These are phyloP conservation scores for Aphanomyces cochlioides DNA, from an alignment of 352 stramenopile species.

Conservation along the genomic window DNA sequence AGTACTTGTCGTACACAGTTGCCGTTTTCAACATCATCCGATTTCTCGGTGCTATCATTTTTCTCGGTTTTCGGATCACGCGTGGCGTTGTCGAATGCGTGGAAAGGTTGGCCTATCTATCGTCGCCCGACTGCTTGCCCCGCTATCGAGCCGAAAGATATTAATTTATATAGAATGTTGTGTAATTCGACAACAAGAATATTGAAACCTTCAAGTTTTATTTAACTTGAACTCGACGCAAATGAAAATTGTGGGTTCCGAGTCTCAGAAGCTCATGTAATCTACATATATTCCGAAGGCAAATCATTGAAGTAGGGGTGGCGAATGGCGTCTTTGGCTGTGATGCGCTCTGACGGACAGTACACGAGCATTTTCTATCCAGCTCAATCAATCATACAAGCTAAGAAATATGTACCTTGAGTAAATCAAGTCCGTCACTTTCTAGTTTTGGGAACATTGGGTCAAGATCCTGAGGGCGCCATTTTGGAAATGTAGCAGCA, in stretches of 20 bases:
- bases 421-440: slow-evolving; percentile 48
- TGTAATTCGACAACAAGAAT: too few species aligned
- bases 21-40: slow-evolving; percentile 44
- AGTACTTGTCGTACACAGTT: slow-evolving; percentile 46
- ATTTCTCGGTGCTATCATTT: slow-evolving; percentile 39
- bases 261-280: slow-evolving; percentile 1
- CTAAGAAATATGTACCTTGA: slow-evolving; percentile 54
- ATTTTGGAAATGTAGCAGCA: slow-evolving; percentile 79
- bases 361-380: slow-evolving; percentile 75
- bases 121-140: slow-evolving; percentile 1
- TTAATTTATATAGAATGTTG: slow-evolving; percentile 20
- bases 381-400: slow-evolving; percentile 62
- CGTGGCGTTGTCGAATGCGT: slow-evolving; percentile 24
- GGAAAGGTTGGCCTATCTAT: slow-evolving; percentile 1
- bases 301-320: slow-evolving; percentile 75
- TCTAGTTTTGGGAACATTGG: slow-evolving; percentile 67
- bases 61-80: slow-evolving; percentile 40
- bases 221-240: background rate
- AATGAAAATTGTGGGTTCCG: background rate
- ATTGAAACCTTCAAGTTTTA: background rate
- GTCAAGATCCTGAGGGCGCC: slow-evolving; percentile 80
- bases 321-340: slow-evolving; percentile 71
- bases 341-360: slow-evolving; percentile 78
- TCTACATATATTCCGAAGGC: slow-evolving; percentile 38
- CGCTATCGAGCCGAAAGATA: background rate